A percentile compares a stretch with the other conserved stretches of the same genome.
Conservation (phyloP, 306 rosid species). For the Prinsepia uniflora region DNA sequence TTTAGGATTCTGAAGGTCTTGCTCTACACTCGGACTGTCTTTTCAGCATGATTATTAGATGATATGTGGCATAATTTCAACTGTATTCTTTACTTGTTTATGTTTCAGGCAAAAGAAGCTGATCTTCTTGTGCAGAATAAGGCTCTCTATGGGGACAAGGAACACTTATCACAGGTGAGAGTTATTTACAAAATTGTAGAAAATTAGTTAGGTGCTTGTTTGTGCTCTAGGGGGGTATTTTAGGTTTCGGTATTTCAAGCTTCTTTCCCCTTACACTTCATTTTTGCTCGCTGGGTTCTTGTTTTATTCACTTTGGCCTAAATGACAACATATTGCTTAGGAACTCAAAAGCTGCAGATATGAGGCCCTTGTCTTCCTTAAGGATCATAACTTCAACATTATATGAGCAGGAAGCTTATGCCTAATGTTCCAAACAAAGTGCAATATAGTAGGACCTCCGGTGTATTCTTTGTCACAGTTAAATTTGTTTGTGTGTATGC, state of each 20-base stretch:
- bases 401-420: background rate
- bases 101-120: constrained; percentile 75
- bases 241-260: background rate
- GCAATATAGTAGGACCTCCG: background rate
- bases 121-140: constrained; percentile 84
- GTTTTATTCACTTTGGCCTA: background rate
- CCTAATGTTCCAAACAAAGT: background rate
- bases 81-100: constrained; percentile 18
- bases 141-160: constrained; percentile 79
- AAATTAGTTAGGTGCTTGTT: background rate
- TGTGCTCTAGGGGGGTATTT: background rate
- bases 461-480: background rate
- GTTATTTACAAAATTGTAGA: constrained; percentile 4
- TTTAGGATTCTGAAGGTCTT: constrained; percentile 76
- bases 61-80: constrained; percentile 12
- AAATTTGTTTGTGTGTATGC: background rate
- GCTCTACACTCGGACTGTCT: constrained; percentile 25
- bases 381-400: background rate
- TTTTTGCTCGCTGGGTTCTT: background rate
- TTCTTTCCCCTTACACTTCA: background rate
- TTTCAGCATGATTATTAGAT: constrained; percentile 11
- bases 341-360: background rate
- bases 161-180: constrained; percentile 82
- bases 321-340: background rate
- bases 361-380: background rate